Percentiles rank a stretch among this genome's conserved stretches.
Conservation (phyloP, 148 eudicot species). For the Vaccinium corymbosum region DNA sequence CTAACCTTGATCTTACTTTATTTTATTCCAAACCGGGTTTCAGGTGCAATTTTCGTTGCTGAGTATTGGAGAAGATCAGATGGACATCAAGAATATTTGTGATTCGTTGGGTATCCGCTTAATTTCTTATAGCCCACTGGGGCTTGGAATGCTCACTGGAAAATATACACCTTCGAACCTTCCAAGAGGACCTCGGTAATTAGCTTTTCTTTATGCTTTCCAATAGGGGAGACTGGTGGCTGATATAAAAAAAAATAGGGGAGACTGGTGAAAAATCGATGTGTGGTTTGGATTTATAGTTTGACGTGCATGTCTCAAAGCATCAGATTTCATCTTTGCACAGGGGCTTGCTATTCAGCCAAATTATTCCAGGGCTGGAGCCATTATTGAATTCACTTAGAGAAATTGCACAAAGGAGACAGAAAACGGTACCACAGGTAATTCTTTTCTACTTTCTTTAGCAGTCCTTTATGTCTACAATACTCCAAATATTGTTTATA, state of each 20-base stretch:
- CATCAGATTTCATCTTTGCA: not conserved
- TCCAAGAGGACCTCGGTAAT: slow-evolving; percentile 82
- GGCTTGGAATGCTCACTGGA: slow-evolving; percentile 97
- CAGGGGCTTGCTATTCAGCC: slow-evolving; percentile 76
- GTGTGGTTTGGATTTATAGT: not conserved
- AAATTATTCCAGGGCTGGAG: slow-evolving; percentile 86
- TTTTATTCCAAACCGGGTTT: not conserved
- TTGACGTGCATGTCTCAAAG: not conserved
- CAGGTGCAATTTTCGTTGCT: slow-evolving; percentile 90
- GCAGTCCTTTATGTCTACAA: not conserved
- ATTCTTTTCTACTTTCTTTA: not conserved
- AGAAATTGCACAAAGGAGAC: slow-evolving; percentile 61
- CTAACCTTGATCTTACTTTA: not conserved
- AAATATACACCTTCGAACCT: slow-evolving; percentile 68
- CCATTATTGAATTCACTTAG: slow-evolving; percentile 57
- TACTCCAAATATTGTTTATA: not conserved
- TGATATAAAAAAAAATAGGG: not conserved
- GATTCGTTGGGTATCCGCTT: slow-evolving; percentile 71
- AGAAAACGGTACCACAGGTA: slow-evolving; percentile 82
- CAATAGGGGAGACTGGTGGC: not conserved
- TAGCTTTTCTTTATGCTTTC: not conserved
- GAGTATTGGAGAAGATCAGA: slow-evolving; percentile 84
- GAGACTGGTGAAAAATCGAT: not conserved
- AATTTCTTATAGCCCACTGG: slow-evolving; percentile 85
- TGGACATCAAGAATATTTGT: slow-evolving; percentile 69